Evolutionary conservation across 202 grass and related monocot species (phyloP), one percentile per base, ranked within the genome.

Genomic region (Elaeis oleifera): DNA sequence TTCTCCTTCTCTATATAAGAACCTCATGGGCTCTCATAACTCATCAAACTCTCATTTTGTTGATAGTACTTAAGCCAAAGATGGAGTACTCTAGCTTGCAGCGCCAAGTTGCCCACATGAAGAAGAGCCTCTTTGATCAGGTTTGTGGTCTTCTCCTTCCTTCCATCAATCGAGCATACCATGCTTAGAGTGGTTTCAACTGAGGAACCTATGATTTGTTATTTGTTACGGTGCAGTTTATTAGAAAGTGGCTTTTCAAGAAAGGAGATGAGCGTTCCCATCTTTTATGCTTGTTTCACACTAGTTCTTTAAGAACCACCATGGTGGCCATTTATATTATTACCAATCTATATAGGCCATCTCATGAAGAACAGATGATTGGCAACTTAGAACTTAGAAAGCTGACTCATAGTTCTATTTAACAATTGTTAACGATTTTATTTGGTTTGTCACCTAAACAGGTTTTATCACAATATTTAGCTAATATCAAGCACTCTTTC

Each of bases 111-210:
- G 89, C 95, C 58, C 73, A 73, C 51, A 78, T 94, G 77, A 94
- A 89, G 73, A 99, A 90, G 69, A 65, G 67, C 63, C 82, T 99
- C 74, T 94, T 99, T 87, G 85, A 99, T 87, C 83, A 99, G 85
- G 85, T 76, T 63, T 63, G 81, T 73, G 6, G 52, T 68, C 49
- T 60, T 22, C 2, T 54, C 28, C 28, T 53, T 16, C 50, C 18
- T 31, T 50, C 55, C 15, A 17, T 6, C 23, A 3, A 4, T 14
- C 11, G 17, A 15, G 50, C 16, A 28, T 11, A 15, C 25, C 22
- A 4, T 59, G 4, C 24, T 22, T 16, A 59, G 15, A 58, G 23
- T 24, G 36, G 9, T 3, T 59, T 32, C 14, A 31, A 27, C 6
- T 5, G 5, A 27, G 24, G 57, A 8, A 27, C 23, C 23, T 58